Conservation (phyloP, 176 grass and related monocot genomes). For the Zizania latifolia region DNA sequence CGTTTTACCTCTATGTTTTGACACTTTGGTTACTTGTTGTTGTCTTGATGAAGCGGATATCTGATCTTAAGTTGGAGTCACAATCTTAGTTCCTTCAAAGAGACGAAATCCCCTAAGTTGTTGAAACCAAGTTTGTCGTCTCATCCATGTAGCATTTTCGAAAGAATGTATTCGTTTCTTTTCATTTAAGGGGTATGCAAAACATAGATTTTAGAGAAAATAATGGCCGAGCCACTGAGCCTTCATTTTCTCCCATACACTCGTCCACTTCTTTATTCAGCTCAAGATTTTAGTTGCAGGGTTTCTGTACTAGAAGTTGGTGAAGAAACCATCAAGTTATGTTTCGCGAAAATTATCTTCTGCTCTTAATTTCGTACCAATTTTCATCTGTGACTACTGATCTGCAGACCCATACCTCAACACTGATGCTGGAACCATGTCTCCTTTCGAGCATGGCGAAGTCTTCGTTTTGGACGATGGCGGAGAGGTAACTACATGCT, state of each 20-base stretch:
- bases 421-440: constrained; percentile 99
- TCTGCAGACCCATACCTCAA: constrained; percentile 96
- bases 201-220: not conserved
- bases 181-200: not conserved
- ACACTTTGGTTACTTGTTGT: constrained; percentile 6
- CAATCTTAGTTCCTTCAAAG: constrained; percentile 38
- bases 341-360: constrained; percentile 9
- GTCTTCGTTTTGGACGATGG: constrained; percentile 95
- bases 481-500: constrained; percentile 72
- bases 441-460: constrained; percentile 90
- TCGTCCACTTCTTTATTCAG: not conserved
- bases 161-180: not conserved
- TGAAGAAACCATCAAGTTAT: constrained; percentile 17
- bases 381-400: constrained; percentile 18
- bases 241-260: not conserved
- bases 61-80: constrained; percentile 24
- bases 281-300: constrained; percentile 18
- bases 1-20: not conserved
- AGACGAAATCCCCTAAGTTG: constrained; percentile 14
- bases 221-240: not conserved
- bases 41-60: not conserved
- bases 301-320: constrained; percentile 25
- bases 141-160: not conserved
- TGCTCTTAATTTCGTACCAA: constrained; percentile 14
- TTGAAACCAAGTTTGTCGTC: constrained; percentile 25